Evolutionary conservation across 495 filamentous ascomycete species (phyloP).

Genomic region (Cladorrhinum samala): DNA sequence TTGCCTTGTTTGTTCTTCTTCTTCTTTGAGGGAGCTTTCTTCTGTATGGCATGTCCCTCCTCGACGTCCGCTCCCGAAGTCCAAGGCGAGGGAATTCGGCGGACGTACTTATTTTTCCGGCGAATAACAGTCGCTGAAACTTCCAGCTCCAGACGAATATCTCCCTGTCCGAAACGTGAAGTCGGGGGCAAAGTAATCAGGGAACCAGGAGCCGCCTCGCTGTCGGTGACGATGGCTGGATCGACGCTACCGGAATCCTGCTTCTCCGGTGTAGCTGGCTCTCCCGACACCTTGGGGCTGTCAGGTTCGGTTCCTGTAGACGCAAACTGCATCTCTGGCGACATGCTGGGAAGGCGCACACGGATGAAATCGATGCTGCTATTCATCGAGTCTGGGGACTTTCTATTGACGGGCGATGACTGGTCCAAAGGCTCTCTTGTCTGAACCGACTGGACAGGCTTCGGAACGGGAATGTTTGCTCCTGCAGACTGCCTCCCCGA

Average conservation of each 20-base stretch:
- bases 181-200: too few species aligned
- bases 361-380: neutral
- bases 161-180: neutral
- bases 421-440: neutral
- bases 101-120: neutral
- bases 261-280: neutral
- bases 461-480: neutral
- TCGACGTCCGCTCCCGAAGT: too few species aligned
- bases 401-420: neutral
- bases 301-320: neutral
- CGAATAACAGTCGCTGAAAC: neutral
- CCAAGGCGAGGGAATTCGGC: neutral
- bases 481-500: neutral
- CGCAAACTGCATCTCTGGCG: neutral
- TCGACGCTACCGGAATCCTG: neutral
- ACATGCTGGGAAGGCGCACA: neutral
- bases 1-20: too few species aligned
- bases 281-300: neutral
- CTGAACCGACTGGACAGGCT: too few species aligned
- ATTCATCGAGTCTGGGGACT: neutral
- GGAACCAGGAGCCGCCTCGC: neutral
- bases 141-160: conserved; percentile 1
- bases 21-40: neutral
- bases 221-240: neutral
- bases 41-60: too few species aligned